Percentiles rank a stretch among this genome's conserved stretches.
These are phyloP conservation scores for Macrotyloma uniflorum DNA, from an alignment of 306 rosid species.

Conservation along the genomic window DNA sequence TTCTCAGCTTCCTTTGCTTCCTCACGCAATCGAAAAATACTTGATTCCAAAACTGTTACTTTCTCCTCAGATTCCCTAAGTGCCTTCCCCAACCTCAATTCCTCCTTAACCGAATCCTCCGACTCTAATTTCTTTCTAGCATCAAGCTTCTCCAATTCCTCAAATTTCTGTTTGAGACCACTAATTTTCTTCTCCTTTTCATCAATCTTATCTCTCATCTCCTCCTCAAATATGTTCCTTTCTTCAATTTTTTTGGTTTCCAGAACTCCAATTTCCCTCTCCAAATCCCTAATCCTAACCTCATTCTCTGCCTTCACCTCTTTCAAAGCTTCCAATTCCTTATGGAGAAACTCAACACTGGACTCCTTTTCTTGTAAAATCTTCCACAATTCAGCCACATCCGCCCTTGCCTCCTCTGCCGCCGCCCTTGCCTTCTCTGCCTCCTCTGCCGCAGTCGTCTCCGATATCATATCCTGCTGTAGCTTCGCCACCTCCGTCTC, in stretches of 20 bases:
- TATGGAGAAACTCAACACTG: conserved; percentile 56
- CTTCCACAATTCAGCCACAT: conserved; percentile 54
- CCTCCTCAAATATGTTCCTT: conserved; percentile 81
- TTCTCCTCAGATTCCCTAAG: conserved; percentile 57
- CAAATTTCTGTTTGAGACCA: conserved; percentile 45
- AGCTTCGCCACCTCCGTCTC: conserved; percentile 82
- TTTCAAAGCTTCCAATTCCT: conserved; percentile 60
- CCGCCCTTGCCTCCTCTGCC: conserved; percentile 56
- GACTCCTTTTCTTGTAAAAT: conserved; percentile 52
- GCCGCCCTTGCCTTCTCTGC: too few species aligned
- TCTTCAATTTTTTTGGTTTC: conserved; percentile 90
- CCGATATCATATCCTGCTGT: conserved; percentile 63
- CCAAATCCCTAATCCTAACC: conserved; percentile 73
- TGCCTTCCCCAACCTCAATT: conserved; percentile 47
- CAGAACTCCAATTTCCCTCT: conserved; percentile 71
- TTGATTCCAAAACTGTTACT: conserved; percentile 47
- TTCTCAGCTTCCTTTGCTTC: conserved; percentile 66
- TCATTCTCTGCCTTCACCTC: conserved; percentile 57
- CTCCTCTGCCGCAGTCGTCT: conserved; percentile 51
- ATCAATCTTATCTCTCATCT: conserved; percentile 65
- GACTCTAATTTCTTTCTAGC: conserved; percentile 39
- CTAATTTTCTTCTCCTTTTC: conserved; percentile 65
- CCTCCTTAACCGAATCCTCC: conserved; percentile 55
- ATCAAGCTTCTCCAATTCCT: conserved; percentile 51
- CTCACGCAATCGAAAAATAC: conserved; percentile 52